phyloP scores from a whole-genome alignment of 2,329 filamentous ascomycete species.

The Fusarium sp. region DNA sequence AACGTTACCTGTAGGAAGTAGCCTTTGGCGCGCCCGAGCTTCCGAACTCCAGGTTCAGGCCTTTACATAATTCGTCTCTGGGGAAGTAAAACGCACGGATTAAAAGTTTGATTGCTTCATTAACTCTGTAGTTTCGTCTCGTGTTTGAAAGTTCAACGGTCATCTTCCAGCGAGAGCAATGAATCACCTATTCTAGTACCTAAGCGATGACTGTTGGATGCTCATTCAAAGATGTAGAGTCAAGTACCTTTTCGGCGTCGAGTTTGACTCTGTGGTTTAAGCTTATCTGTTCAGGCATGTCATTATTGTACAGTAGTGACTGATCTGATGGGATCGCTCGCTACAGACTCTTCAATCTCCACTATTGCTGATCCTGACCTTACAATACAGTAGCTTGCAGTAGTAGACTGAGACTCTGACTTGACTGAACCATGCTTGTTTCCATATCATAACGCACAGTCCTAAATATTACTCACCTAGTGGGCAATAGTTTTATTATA shows the following conservation, averaged over 20 bases:
- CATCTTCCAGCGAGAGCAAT: neutral
- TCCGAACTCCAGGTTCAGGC: neutral
- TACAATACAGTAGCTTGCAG: neutral
- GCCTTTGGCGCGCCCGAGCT: neutral
- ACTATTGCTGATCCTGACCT: neutral
- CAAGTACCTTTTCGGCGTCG: neutral
- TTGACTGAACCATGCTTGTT: neutral
- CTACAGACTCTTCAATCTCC: neutral
- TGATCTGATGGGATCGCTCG: neutral
- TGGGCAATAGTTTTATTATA: neutral
- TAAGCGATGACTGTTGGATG: neutral
- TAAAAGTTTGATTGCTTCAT: slow-evolving; percentile 5
- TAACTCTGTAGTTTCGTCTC: neutral
- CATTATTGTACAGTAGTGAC: neutral
- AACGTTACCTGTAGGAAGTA: slow-evolving; percentile 3
- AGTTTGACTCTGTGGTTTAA: slow-evolving; percentile 16
- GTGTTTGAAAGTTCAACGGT: neutral
- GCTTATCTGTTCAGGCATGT: slow-evolving; percentile 12
- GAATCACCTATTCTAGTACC: neutral
- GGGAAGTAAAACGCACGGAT: neutral
- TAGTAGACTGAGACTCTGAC: neutral
- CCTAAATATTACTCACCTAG: neutral
- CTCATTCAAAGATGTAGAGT: neutral
- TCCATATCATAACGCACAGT: neutral
- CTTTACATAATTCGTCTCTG: slow-evolving; percentile 7